Evolutionary conservation across 345 rosid genomes (phyloP).

Genomic region (Angophora floribunda): DNA sequence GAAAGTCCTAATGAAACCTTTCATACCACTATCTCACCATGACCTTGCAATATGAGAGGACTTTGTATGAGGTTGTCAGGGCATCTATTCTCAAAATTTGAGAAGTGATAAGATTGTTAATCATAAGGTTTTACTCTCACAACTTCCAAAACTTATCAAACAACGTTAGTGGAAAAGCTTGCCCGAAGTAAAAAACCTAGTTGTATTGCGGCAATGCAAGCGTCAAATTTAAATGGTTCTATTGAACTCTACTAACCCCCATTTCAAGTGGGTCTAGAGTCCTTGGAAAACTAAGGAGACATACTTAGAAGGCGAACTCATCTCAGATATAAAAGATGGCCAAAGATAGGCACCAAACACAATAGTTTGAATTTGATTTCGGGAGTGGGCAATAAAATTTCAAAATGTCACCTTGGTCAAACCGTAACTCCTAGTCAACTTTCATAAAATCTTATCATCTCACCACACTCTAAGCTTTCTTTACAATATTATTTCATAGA

Average conservation of each 20-base stretch:
- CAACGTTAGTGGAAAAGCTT: not conserved
- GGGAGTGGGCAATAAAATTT: not conserved
- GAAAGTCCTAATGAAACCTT: not conserved
- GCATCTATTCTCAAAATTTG: not conserved
- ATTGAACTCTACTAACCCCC: not conserved
- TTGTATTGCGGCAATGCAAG: rapidly evolving
- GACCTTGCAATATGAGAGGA: rapidly evolving
- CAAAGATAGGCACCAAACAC: rapidly evolving
- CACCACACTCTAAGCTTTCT: not conserved
- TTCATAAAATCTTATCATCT: not conserved
- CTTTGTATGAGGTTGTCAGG: not conserved
- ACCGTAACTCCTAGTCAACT: not conserved
- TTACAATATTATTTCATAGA: not conserved
- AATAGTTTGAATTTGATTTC: not conserved
- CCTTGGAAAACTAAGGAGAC: not conserved
- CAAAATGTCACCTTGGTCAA: not conserved
- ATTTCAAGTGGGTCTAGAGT: not conserved
- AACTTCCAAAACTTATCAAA: not conserved
- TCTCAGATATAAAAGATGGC: not conserved
- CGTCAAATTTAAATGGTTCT: not conserved
- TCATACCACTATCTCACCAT: rapidly evolving
- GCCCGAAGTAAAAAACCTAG: not conserved
- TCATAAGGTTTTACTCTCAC: not conserved
- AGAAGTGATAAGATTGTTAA: not conserved
- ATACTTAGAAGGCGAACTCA: rapidly evolving